phyloP scores from a whole-genome alignment of 2,329 filamentous ascomycete species.

The Trichoderma sp. region DNA sequence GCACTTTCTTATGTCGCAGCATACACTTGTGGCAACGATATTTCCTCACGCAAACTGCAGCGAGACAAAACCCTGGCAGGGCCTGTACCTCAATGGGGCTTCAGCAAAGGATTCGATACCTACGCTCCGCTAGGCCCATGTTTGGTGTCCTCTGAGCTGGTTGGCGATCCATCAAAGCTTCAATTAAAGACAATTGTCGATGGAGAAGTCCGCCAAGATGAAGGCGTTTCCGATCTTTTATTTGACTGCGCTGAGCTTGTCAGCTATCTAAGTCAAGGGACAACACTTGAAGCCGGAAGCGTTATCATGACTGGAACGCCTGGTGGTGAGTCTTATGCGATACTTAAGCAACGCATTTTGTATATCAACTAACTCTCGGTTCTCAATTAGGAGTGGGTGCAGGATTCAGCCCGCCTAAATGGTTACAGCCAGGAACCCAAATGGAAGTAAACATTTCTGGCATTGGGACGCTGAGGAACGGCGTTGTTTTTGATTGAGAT shows the following conservation, averaged over 20 bases:
- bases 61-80: constrained; percentile 48
- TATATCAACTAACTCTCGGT: background rate
- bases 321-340: constrained; percentile 31
- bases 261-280: constrained; percentile 40
- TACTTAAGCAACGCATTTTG: background rate
- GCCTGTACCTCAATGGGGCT: constrained; percentile 55
- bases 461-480: constrained; percentile 44
- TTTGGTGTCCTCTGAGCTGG: constrained; percentile 42
- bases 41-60: constrained; percentile 53
- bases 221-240: constrained; percentile 41
- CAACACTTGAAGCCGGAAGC: constrained; percentile 42
- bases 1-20: constrained; percentile 51
- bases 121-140: constrained; percentile 52
- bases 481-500: constrained; percentile 25
- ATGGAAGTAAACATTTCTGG: constrained; percentile 40
- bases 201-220: constrained; percentile 46
- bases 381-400: constrained; percentile 38
- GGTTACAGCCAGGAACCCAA: constrained; percentile 38
- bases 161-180: constrained; percentile 44
- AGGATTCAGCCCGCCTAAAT: constrained; percentile 42
- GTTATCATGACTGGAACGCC: constrained; percentile 49
- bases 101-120: constrained; percentile 56
- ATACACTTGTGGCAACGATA: constrained; percentile 55
- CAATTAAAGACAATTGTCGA: constrained; percentile 47
- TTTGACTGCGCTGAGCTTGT: constrained; percentile 42